These are phyloP conservation scores for Lepiota venenata DNA, from an alignment of 768 basidiomycete species.

Conservation along the genomic window DNA sequence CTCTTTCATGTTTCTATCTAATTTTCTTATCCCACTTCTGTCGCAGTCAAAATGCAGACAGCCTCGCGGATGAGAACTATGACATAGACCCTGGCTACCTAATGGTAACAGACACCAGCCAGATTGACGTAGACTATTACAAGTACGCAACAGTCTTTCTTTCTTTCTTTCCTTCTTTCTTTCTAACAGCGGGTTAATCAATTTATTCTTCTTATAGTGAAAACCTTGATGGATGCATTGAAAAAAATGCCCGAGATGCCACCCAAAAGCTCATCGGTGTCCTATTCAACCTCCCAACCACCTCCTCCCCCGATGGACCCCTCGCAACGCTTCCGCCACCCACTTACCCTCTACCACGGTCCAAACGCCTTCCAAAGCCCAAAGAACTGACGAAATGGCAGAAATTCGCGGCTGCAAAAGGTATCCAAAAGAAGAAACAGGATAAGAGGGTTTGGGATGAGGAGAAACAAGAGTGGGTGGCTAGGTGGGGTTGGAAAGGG, in stretches of 20 bases:
- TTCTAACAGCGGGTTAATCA: neutral
- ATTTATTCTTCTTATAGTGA: conserved; percentile 38
- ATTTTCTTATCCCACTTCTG: conserved; percentile 49
- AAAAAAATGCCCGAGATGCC: conserved; percentile 74
- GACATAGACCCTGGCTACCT: conserved; percentile 75
- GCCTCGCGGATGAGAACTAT: conserved; percentile 42
- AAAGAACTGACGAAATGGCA: conserved; percentile 98
- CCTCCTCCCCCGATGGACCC: conserved; percentile 74
- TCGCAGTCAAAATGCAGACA: conserved; percentile 73
- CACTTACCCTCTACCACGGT: conserved; percentile 74
- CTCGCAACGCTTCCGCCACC: conserved; percentile 79
- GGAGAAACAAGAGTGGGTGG: conserved; percentile 89
- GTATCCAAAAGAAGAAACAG: conserved; percentile 75
- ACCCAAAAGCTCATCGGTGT: conserved; percentile 76
- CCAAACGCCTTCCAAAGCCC: conserved; percentile 91
- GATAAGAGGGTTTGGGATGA: conserved; percentile 93
- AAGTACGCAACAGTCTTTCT: conserved; percentile 42
- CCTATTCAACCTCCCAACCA: conserved; percentile 81
- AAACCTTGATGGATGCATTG: conserved; percentile 79
- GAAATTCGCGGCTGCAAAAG: conserved; percentile 90
- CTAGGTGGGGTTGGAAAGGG: conserved; percentile 84
- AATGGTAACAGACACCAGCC: conserved; percentile 83
- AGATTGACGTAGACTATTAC: conserved; percentile 83
- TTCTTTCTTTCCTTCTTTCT: neutral
- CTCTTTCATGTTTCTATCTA: neutral